These are phyloP conservation scores for Hirsutella thompsonii DNA, from an alignment of 2,329 filamentous ascomycete species.

Conservation along the genomic window DNA sequence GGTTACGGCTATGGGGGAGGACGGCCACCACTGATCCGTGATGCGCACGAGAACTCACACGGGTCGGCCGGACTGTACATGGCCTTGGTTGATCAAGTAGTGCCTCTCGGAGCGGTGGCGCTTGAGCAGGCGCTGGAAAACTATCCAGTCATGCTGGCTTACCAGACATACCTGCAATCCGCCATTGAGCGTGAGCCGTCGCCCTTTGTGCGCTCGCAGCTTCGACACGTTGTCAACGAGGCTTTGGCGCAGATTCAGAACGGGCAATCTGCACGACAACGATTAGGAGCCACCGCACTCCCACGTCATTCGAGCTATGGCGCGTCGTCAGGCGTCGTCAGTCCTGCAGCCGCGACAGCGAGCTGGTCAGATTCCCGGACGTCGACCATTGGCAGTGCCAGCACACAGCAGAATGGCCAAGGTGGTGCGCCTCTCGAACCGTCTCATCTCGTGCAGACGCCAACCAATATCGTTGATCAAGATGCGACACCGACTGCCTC, in stretches of 20 bases:
- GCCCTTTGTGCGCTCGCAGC: slow-evolving; percentile 31
- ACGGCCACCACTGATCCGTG: background rate
- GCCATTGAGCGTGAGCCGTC: slow-evolving; percentile 39
- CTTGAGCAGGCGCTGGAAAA: slow-evolving; percentile 31
- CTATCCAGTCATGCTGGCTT: slow-evolving; percentile 35
- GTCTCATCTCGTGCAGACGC: background rate
- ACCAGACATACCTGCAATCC: slow-evolving; percentile 33
- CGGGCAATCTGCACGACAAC: slow-evolving; percentile 21
- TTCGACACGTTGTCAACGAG: slow-evolving; percentile 35
- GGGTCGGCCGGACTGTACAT: slow-evolving; percentile 27
- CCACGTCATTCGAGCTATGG: background rate
- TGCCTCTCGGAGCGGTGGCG: slow-evolving; percentile 35
- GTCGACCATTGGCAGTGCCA: background rate
- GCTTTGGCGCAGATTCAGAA: slow-evolving; percentile 33
- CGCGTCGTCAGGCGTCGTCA: slow-evolving; percentile 1
- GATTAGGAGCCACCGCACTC: slow-evolving; percentile 1
- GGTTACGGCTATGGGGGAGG: background rate
- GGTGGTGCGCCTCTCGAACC: background rate
- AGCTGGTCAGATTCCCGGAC: background rate
- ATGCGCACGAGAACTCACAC: slow-evolving; percentile 2
- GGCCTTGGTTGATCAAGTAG: slow-evolving; percentile 37
- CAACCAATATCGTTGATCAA: background rate
- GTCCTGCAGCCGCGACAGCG: background rate
- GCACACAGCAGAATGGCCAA: background rate
- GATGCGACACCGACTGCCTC: background rate